Evolutionary conservation across 352 stramenopile genomes (phyloP), one percentile per base, ranked within the genome.

Genomic region (Globisporangium spiculum): DNA sequence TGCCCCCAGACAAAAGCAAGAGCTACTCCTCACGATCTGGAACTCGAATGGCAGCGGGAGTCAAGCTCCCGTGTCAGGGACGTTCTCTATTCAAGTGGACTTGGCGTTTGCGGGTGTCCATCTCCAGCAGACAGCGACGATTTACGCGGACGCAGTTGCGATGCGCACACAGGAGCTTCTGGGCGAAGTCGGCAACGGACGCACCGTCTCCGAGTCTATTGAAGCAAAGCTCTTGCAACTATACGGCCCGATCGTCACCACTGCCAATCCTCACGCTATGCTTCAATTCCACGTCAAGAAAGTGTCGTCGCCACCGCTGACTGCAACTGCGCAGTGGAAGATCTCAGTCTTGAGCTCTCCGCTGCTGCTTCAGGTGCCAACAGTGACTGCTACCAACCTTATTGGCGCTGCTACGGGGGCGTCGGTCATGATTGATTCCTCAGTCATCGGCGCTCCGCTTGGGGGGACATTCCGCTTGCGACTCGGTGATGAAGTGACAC

Each of bases 131-230:
- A 63, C 50, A 10, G 22, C 27, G 30, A n/a, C 22, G 16, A 57
- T 81, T 24, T 66, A 78, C 27, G 67, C 65, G 5, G 66, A 80
- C 56, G 76, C 76, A 26, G 72, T 73, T 10, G 72, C 72, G 0
- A 81, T 80, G 72, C 59, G 46, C 3, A 32, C 68, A 1, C 66
- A 84, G 8, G 76, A 84, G 58, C 30, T 78, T 3, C 34, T 72
- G 7, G 72, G 54, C 3, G 63, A 78, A n/a, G 38, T 70, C 36
- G 71, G 58, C 56, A 75, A 67, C 26, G 76, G 74, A 5, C 63
- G 63, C 57, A 65, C 67, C 36, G 27, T 30, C 7, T 52, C 36
- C 2, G 76, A 79, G 66, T 84, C 76, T 1, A 75, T 81, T 52
- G 74, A 84, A 66, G 72, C 67, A 6, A 58, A 60, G 12, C 24